These are phyloP conservation scores for Gnomoniopsis smithogilvyi DNA, from an alignment of 2,329 filamentous ascomycete species.

Conservation along the genomic window DNA sequence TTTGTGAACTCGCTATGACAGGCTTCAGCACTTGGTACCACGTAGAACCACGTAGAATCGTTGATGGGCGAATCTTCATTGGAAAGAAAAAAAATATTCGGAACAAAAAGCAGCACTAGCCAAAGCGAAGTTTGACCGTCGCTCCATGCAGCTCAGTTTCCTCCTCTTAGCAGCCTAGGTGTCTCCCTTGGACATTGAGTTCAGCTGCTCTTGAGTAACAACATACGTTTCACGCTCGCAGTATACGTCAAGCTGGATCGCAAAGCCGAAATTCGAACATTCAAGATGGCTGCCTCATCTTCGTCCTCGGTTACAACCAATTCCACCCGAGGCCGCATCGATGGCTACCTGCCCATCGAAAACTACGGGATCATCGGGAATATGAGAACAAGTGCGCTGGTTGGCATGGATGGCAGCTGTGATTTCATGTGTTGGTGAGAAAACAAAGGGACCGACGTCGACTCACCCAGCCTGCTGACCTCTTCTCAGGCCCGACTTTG, in stretches of 20 bases:
- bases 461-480: background rate
- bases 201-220: too few species aligned
- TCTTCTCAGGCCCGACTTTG: conserved; percentile 66
- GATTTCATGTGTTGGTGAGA: conserved; percentile 75
- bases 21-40: too few species aligned
- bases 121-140: too few species aligned
- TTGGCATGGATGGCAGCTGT: conserved; percentile 69
- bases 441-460: background rate
- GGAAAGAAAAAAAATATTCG: too few species aligned
- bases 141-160: too few species aligned
- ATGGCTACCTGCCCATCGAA: conserved; percentile 62
- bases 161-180: too few species aligned
- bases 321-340: conserved; percentile 29
- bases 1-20: too few species aligned
- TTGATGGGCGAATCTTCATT: too few species aligned
- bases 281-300: conserved; percentile 31
- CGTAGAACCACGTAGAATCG: too few species aligned
- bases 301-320: conserved; percentile 25
- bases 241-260: background rate
- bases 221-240: too few species aligned
- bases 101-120: too few species aligned
- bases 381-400: conserved; percentile 74
- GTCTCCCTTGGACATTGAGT: too few species aligned
- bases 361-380: conserved; percentile 80
- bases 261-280: background rate